phyloP scores from a whole-genome alignment of 495 filamentous ascomycete species.

The Trichoderma reesei region DNA sequence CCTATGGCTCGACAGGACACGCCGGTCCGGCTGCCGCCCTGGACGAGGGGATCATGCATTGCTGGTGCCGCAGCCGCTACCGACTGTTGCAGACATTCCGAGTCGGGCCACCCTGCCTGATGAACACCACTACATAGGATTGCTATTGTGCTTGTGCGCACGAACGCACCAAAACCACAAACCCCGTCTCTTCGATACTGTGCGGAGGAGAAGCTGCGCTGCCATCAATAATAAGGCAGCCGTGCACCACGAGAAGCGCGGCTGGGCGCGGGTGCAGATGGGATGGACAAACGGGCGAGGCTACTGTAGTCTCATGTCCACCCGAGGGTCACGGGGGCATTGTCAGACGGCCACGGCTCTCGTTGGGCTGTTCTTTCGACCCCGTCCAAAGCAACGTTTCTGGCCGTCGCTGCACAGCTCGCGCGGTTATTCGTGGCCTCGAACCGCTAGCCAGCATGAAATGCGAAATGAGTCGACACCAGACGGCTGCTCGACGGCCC shows the following conservation, averaged over 20 bases:
- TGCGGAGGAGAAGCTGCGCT: neutral
- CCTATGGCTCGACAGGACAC: neutral
- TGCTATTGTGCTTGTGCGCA: too few relatives aligned
- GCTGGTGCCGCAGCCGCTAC: neutral
- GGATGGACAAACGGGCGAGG: neutral
- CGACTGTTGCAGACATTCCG: neutral
- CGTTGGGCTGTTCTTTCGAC: neutral
- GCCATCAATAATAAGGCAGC: neutral
- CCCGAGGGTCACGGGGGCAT: slow-evolving; percentile 3
- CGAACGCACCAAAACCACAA: neutral
- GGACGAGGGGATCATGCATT: neutral
- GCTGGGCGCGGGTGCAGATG: neutral
- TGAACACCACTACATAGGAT: too few relatives aligned
- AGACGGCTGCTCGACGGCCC: neutral
- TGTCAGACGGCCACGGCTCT: neutral
- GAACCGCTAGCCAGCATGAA: neutral
- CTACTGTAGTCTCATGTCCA: neutral
- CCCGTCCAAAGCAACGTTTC: neutral
- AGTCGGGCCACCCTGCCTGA: neutral
- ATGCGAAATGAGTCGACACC: neutral
- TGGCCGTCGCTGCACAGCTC: neutral
- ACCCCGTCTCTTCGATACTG: too few relatives aligned
- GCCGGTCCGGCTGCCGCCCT: neutral
- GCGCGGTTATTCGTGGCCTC: neutral
- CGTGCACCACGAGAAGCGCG: neutral